These are phyloP conservation scores for Globisporangium okanoganense DNA, from an alignment of 352 stramenopile genomes.

Conservation along the genomic window DNA sequence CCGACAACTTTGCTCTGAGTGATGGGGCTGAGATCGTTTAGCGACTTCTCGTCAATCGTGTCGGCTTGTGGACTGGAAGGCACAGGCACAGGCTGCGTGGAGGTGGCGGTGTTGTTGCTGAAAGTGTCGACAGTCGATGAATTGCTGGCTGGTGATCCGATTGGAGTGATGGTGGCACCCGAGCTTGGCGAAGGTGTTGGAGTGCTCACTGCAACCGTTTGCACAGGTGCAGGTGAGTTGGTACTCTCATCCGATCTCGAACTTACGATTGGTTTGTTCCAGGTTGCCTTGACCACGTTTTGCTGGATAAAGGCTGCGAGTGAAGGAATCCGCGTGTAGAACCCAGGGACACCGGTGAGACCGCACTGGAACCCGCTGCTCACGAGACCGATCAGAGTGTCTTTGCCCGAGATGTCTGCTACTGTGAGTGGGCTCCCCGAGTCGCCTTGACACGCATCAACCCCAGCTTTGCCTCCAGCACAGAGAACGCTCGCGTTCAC, in stretches of 20 bases:
- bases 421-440: neutral
- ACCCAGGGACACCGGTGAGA: neutral
- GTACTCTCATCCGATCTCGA: no score
- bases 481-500: neutral
- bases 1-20: neutral
- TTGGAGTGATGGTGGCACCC: neutral
- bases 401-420: neutral
- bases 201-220: neutral
- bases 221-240: neutral
- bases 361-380: neutral
- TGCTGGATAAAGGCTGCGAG: neutral
- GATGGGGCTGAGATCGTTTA: neutral
- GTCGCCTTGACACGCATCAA: neutral
- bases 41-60: neutral
- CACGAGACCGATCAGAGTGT: neutral
- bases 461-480: neutral
- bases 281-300: neutral
- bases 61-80: neutral
- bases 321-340: neutral
- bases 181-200: neutral
- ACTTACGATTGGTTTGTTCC: neutral
- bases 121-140: no score
- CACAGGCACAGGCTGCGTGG: neutral
- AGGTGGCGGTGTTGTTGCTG: neutral
- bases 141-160: neutral